Evolutionary conservation across 805 yeast genomes (phyloP).

Genomic region (Lachancea dasiensis): DNA sequence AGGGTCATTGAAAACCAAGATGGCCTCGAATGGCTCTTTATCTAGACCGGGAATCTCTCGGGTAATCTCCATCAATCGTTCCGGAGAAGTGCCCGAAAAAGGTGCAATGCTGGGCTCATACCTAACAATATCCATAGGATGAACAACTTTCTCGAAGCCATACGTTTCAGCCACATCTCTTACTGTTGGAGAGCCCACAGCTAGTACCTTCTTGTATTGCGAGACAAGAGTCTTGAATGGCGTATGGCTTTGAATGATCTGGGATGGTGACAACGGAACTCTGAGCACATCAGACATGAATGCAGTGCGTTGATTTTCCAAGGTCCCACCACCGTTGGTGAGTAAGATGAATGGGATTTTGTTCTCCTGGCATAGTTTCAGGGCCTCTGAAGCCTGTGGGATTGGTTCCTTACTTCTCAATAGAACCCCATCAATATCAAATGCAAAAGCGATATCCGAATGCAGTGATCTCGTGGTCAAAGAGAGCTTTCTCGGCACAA

Average conservation of each 20-base stretch:
- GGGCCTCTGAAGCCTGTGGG: constrained; percentile 56
- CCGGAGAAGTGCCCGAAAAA: constrained; percentile 64
- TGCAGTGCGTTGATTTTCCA: constrained; percentile 55
- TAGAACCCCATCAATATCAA: constrained; percentile 78
- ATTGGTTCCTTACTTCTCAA: constrained; percentile 67
- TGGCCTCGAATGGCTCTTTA: constrained; percentile 55
- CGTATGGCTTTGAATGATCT: constrained; percentile 82
- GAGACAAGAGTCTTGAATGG: constrained; percentile 62
- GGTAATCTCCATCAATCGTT: constrained; percentile 39
- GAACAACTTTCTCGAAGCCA: constrained; percentile 71
- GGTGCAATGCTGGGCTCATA: constrained; percentile 62
- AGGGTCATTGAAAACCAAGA: constrained; percentile 83
- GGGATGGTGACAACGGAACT: constrained; percentile 44
- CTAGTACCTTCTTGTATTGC: constrained; percentile 57
- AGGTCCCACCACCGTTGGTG: constrained; percentile 86
- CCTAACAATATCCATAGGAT: constrained; percentile 64
- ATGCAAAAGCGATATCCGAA: constrained; percentile 27
- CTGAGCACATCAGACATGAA: constrained; percentile 44
- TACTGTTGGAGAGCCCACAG: constrained; percentile 71
- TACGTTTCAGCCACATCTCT: constrained; percentile 66
- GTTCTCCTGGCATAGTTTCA: constrained; percentile 44
- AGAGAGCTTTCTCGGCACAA: not conserved
- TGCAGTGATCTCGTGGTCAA: constrained; percentile 3
- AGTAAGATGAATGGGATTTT: constrained; percentile 73
- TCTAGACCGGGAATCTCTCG: constrained; percentile 21